Percentiles rank a stretch among this genome's conserved stretches.
Evolutionary conservation across 1,284 basidiomycete species (phyloP).

Genomic region (Ganoderma lingzhi): DNA sequence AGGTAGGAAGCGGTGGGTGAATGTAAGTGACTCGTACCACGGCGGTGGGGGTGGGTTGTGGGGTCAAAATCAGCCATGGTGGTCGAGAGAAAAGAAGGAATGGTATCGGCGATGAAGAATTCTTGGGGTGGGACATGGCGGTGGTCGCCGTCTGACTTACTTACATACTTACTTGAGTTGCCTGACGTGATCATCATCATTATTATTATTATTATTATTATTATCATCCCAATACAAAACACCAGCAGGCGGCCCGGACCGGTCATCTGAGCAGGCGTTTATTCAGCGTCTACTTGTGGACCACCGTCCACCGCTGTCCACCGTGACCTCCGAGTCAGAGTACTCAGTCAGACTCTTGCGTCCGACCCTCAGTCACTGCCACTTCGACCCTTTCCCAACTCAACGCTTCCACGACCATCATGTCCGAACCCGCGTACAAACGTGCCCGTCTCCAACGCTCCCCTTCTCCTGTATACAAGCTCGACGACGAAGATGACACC

Average conservation of each 20-base stretch:
- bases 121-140: background rate
- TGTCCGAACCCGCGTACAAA: constrained; percentile 38
- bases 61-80: constrained; percentile 68
- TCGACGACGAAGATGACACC: constrained; percentile 69
- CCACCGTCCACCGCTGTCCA: background rate
- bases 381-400: background rate
- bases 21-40: constrained; percentile 55
- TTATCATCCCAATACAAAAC: too few species aligned
- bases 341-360: too few species aligned
- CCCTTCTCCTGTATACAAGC: constrained; percentile 67
- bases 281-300: background rate
- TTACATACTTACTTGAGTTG: background rate
- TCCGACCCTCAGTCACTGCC: background rate
- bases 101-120: constrained; percentile 20
- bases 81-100: constrained; percentile 10
- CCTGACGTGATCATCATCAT: background rate
- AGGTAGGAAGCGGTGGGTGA: constrained; percentile 11
- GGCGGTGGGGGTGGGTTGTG: constrained; percentile 73
- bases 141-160: background rate
- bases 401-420: constrained; percentile 4
- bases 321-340: too few species aligned
- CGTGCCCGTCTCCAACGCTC: constrained; percentile 52
- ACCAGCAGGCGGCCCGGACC: background rate
- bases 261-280: background rate
- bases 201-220: too few species aligned